Evolutionary conservation across 176 grass and related monocot genomes (phyloP).

Genomic region (Rhynchospora tenuis): DNA sequence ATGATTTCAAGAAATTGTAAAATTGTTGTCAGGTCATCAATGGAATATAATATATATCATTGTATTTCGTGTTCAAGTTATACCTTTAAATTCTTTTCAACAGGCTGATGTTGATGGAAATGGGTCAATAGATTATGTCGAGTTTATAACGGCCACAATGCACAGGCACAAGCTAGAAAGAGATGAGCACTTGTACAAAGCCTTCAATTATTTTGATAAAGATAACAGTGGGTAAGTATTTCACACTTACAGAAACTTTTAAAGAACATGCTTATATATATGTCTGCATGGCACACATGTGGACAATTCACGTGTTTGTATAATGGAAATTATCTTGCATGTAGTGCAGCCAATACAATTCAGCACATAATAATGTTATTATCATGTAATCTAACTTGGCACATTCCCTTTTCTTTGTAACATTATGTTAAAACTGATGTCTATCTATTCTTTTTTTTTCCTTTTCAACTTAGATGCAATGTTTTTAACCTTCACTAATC

Average conservation of each 20-base stretch:
- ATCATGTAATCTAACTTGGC: neutral
- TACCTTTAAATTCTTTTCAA: conserved; percentile 20
- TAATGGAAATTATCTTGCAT: neutral
- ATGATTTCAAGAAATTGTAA: neutral
- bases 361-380: neutral
- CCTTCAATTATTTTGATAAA: conserved; percentile 97
- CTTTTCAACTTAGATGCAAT: neutral
- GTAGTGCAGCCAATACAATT: neutral
- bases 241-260: neutral
- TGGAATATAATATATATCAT: neutral
- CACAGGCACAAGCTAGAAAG: conserved; percentile 84
- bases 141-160: conserved; percentile 99
- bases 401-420: neutral
- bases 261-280: neutral
- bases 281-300: neutral
- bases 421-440: too few species aligned
- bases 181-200: conserved; percentile 87
- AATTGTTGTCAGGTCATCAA: neutral
- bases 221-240: conserved; percentile 52
- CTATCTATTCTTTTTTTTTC: neutral
- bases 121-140: conserved; percentile 94
- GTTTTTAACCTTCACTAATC: neutral
- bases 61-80: neutral
- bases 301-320: neutral
- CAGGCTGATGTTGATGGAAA: conserved; percentile 99